Evolutionary conservation across 768 basidiomycete species (phyloP).

Genomic region (Suillus bovinus): DNA sequence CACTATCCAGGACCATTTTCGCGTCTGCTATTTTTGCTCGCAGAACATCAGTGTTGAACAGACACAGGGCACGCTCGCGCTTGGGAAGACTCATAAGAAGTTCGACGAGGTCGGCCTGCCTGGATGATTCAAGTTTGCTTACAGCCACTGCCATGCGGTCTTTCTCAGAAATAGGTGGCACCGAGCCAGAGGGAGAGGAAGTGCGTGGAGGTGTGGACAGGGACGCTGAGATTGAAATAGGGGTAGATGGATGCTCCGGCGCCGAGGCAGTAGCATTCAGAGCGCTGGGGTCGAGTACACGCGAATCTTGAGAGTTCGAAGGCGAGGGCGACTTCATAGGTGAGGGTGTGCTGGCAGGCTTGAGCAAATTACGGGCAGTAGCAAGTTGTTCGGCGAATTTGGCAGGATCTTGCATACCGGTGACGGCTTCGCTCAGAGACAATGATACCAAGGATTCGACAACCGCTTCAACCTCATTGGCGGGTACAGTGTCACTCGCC

Average conservation of each 20-base stretch:
- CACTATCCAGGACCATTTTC: slow-evolving; percentile 75
- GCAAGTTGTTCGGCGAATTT: slow-evolving; percentile 68
- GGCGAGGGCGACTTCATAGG: slow-evolving; percentile 54
- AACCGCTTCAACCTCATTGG: slow-evolving; percentile 58
- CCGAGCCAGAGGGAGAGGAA: slow-evolving; percentile 69
- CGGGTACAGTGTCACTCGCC: slow-evolving; percentile 50
- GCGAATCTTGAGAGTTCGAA: slow-evolving; percentile 69
- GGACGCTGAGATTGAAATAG: slow-evolving; percentile 73
- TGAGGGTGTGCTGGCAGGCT: slow-evolving; percentile 38
- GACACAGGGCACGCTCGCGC: slow-evolving; percentile 86
- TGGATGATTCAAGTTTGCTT: slow-evolving; percentile 57
- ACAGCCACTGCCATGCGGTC: slow-evolving; percentile 76
- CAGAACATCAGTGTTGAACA: slow-evolving; percentile 84
- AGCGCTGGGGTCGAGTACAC: slow-evolving; percentile 61
- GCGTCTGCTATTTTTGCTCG: slow-evolving; percentile 80
- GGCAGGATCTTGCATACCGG: slow-evolving; percentile 68
- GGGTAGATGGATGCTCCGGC: slow-evolving; percentile 88
- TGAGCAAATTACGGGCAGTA: slow-evolving; percentile 35
- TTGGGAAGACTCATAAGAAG: slow-evolving; percentile 86
- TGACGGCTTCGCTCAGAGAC: slow-evolving; percentile 75
- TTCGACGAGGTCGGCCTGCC: slow-evolving; percentile 67
- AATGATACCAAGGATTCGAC: slow-evolving; percentile 73
- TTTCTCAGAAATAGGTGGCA: slow-evolving; percentile 66
- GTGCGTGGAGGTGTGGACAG: slow-evolving; percentile 83
- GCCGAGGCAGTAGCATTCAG: slow-evolving; percentile 79